Base-by-base conservation (phyloP, 2,329 filamentous ascomycete species). In the Taxawa tesnikishii region DNA sequence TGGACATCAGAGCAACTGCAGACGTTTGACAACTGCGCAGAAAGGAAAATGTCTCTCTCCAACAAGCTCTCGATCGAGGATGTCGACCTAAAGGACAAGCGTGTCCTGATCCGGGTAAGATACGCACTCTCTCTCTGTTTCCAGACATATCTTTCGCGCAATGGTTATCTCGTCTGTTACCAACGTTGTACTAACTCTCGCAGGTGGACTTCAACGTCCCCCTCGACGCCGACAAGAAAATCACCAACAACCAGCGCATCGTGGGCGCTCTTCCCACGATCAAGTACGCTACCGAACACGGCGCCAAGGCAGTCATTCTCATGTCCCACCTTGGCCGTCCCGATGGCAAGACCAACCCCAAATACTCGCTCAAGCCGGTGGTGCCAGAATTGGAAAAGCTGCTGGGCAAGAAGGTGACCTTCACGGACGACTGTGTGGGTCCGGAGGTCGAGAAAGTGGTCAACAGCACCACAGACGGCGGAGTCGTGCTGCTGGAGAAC, bases 191-290 rank as follows among this genome's bases (percentile, higher is more conserved):
- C 19, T 23, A 23, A 33, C 7, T 21, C 7, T 15, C 26, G 31
- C 52, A 94, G 87, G 88, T 98, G 60, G 90, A 98, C 75, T 98
- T 98, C 79, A 98, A 98, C 65, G 92, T 98, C 36, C 90, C 90
- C 43, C 84, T 98, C 54, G 85, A 98, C 58, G 74, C 69, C 47
- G 70, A 90, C 58, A 92, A 85, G 68, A 55, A 55, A 48, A 75
- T 98, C 61, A 96, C 90, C 61, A 98, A 98, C 75, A 84, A 79
- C 65, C 90, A 98, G 70, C 87, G 90, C 62, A 98, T 98, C 54
- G 87, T 84, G 53, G 92, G 90, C 55, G 90, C 90, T 52, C 67
- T 56, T 9, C 54, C 54, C 18, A 57, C 54, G 11, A 56, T 57
- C 53, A 57, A 57, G 34, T 55, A 57, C 41, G 54, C 53, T 36